Evolutionary conservation across 1,139 yeast genomes (phyloP).

Genomic region (Yamadazyma epiphylla): DNA sequence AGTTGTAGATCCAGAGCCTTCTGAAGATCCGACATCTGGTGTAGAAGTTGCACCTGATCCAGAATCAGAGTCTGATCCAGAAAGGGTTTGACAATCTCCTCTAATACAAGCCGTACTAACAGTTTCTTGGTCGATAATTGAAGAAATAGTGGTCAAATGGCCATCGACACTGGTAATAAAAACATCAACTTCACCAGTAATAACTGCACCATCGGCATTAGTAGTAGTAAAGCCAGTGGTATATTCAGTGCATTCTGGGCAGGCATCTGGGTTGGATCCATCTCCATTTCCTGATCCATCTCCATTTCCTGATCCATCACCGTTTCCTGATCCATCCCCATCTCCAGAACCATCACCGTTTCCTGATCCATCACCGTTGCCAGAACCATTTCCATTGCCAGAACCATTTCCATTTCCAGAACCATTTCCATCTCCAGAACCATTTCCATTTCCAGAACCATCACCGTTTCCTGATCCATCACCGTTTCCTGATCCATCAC

Average conservation of each 20-base stretch:
- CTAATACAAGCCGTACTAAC: constrained; percentile 9
- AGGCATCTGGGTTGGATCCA: constrained; percentile 6
- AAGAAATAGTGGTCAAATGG: constrained; percentile 4
- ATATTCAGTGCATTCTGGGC: constrained; percentile 13
- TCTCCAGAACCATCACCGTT: too few species aligned
- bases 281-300: too few species aligned
- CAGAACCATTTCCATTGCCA: too few species aligned
- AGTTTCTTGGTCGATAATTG: constrained; percentile 3
- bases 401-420: too few species aligned
- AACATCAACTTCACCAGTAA: constrained; percentile 12
- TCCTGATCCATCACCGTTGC: too few species aligned
- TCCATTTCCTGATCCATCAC: too few species aligned
- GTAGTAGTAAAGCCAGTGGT: constrained; percentile 16
- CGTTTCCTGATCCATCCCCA: too few species aligned
- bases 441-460: too few species aligned
- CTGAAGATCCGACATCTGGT: neutral
- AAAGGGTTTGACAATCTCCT: constrained; percentile 9
- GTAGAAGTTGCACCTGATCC: neutral
- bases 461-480: too few species aligned
- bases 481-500: too few species aligned
- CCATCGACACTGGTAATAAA: constrained; percentile 6
- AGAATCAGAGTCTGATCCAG: constrained; percentile 2
- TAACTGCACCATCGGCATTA: constrained; percentile 14
- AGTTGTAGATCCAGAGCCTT: neutral
- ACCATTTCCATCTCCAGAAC: too few species aligned